Evolutionary conservation across 129 eudicot species (phyloP).

Genomic region (Ambrosia trifida): DNA sequence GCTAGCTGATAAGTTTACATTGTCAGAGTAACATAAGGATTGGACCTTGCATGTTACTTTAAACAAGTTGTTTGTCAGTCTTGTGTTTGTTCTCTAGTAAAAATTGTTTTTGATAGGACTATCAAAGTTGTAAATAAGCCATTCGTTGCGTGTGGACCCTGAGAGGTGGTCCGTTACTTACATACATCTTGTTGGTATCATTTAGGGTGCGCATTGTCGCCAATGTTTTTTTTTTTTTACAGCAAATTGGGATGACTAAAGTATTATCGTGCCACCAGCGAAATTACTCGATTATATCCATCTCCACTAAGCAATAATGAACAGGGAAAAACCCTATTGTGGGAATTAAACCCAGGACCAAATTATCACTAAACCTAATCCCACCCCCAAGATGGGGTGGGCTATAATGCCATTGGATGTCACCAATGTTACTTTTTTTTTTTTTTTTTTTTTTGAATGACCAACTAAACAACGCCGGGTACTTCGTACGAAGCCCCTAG

Average conservation of each 20-base stretch:
- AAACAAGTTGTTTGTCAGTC: constrained; percentile 4
- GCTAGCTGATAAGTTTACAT: background rate
- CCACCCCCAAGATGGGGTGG: too few species aligned
- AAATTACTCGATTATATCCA: too few species aligned
- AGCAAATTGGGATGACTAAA: too few species aligned
- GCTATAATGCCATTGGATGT: too few species aligned
- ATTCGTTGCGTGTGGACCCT: background rate
- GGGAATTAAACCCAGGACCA: too few species aligned
- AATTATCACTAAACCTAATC: too few species aligned
- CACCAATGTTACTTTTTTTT: background rate
- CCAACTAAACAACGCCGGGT: too few species aligned
- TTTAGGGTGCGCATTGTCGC: background rate
- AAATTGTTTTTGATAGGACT: background rate
- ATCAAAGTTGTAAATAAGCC: background rate
- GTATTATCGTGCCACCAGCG: too few species aligned
- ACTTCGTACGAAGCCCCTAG: too few species aligned
- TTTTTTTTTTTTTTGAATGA: too few species aligned
- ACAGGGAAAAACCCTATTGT: too few species aligned
- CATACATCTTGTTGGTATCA: background rate
- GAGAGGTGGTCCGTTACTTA: background rate
- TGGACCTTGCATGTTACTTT: background rate
- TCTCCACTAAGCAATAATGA: too few species aligned
- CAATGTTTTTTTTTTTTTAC: background rate
- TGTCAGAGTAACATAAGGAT: background rate
- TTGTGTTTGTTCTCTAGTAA: background rate